Percentiles rank a stretch among this genome's conserved stretches.
These are phyloP conservation scores for Pythium periplocum DNA, from an alignment of 352 stramenopile genomes.

Conservation along the genomic window DNA sequence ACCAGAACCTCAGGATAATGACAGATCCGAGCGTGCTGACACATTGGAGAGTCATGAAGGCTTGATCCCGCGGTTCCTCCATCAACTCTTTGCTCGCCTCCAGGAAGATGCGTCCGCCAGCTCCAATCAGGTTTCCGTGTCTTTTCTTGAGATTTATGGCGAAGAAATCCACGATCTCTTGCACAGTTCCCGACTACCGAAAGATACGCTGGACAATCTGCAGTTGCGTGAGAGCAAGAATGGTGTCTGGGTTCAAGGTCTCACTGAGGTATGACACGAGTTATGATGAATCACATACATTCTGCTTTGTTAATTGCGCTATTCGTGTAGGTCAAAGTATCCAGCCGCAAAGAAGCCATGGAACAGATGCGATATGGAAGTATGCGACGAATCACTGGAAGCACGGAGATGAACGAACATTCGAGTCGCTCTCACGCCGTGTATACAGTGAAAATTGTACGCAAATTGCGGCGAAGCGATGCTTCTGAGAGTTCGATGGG, in stretches of 20 bases:
- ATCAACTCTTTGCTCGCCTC: constrained; percentile 64
- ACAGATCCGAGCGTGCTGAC: constrained; percentile 9
- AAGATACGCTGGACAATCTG: constrained; percentile 40
- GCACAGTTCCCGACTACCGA: constrained; percentile 24
- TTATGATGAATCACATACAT: not conserved
- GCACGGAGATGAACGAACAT: constrained; percentile 86
- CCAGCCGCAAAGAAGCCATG: constrained; percentile 47
- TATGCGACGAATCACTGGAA: constrained; percentile 70
- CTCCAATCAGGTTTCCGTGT: constrained; percentile 63
- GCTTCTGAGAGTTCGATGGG: not conserved
- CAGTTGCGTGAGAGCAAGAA: constrained; percentile 67
- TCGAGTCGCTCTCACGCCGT: constrained; percentile 85
- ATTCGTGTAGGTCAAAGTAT: constrained; percentile 40
- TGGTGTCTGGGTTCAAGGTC: constrained; percentile 73
- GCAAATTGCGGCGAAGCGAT: constrained; percentile 25
- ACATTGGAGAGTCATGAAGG: constrained; percentile 52
- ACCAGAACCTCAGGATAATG: constrained; percentile 4
- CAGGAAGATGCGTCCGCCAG: constrained; percentile 24
- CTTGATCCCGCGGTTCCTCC: constrained; percentile 80
- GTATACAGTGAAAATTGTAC: constrained; percentile 84
- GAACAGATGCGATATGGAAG: constrained; percentile 79
- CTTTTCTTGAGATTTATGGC: constrained; percentile 96
- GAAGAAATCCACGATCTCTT: constrained; percentile 97
- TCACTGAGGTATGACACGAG: constrained; percentile 44
- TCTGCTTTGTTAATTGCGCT: not conserved